These are phyloP conservation scores for Trypanosoma rangeli DNA, from an alignment of 208 protist genomes.

Conservation along the genomic window DNA sequence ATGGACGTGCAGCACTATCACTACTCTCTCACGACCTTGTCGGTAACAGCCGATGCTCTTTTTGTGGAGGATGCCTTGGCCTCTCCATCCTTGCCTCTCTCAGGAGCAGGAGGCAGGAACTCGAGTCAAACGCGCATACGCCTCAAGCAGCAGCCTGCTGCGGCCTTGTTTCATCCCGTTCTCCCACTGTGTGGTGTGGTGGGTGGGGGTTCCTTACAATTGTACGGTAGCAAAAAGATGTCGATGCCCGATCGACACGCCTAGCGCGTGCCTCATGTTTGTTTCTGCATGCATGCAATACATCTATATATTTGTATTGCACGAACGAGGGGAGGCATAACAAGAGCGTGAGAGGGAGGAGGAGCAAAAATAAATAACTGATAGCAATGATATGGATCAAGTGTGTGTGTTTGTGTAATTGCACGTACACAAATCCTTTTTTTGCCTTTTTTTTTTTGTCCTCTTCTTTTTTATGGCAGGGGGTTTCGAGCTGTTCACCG, in stretches of 20 bases:
- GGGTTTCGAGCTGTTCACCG: background rate
- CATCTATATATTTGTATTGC: background rate
- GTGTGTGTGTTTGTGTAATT: background rate
- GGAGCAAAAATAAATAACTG: background rate
- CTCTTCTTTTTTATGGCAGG: background rate
- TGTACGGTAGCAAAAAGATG: conserved; percentile 23
- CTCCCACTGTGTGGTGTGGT: conserved; percentile 28
- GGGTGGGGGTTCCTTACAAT: conserved; percentile 12
- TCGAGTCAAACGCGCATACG: conserved; percentile 4
- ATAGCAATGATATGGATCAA: background rate
- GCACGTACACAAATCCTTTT: background rate
- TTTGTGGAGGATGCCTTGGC: conserved; percentile 18
- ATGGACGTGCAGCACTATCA: conserved; percentile 55
- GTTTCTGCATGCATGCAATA: background rate
- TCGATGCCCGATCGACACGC: conserved; percentile 1
- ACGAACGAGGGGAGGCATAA: background rate
- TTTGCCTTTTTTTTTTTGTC: background rate
- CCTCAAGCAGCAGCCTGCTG: conserved; percentile 21
- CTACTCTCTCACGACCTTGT: conserved; percentile 46
- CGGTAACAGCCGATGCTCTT: conserved; percentile 46
- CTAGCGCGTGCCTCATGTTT: background rate
- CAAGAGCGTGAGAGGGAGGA: background rate
- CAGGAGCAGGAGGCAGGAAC: background rate
- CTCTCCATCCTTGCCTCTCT: background rate
- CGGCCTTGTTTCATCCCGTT: conserved; percentile 27